Evolutionary conservation across 2,329 filamentous ascomycete genomes (phyloP).

Genomic region (Aspergillus ochraceus): DNA sequence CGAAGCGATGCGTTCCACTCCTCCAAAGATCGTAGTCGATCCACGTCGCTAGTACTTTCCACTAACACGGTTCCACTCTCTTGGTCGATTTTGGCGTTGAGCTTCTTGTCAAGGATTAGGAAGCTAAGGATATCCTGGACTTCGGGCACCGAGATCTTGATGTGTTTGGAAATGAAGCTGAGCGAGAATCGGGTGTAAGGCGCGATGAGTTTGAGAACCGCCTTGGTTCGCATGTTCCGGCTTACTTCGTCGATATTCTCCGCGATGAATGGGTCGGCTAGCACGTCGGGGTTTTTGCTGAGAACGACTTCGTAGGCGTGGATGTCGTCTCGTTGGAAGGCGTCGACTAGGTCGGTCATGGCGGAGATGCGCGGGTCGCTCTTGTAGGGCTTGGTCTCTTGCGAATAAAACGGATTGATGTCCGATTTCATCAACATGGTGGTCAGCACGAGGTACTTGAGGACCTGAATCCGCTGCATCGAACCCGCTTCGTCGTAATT

Average conservation of each 20-base stretch:
- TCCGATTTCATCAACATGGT: constrained; percentile 98
- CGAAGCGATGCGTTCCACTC: constrained; percentile 71
- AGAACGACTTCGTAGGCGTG: constrained; percentile 86
- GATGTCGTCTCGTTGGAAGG: constrained; percentile 94
- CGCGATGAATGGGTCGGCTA: constrained; percentile 91
- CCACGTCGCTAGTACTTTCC: constrained; percentile 67
- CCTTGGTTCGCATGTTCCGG: constrained; percentile 96
- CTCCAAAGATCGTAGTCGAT: constrained; percentile 69
- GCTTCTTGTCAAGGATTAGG: constrained; percentile 85
- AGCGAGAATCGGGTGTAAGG: constrained; percentile 93
- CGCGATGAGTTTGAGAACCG: constrained; percentile 86
- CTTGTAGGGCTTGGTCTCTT: constrained; percentile 98
- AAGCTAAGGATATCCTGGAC: constrained; percentile 95
- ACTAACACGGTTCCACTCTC: constrained; percentile 81
- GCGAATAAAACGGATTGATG: constrained; percentile 98
- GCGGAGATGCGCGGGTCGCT: constrained; percentile 91
- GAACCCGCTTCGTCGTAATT: constrained; percentile 99
- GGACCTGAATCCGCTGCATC: constrained; percentile 90
- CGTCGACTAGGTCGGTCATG: constrained; percentile 96
- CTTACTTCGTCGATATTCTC: constrained; percentile 99
- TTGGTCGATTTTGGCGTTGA: constrained; percentile 87
- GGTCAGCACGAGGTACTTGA: constrained; percentile 93
- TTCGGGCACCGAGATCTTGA: constrained; percentile 81
- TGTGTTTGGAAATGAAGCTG: constrained; percentile 80
- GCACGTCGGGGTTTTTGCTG: constrained; percentile 81